A percentile compares a stretch with the other conserved stretches of the same genome.
Evolutionary conservation across 768 basidiomycete species (phyloP).

Genomic region (Krasilnikovozyma curviuscula): DNA sequence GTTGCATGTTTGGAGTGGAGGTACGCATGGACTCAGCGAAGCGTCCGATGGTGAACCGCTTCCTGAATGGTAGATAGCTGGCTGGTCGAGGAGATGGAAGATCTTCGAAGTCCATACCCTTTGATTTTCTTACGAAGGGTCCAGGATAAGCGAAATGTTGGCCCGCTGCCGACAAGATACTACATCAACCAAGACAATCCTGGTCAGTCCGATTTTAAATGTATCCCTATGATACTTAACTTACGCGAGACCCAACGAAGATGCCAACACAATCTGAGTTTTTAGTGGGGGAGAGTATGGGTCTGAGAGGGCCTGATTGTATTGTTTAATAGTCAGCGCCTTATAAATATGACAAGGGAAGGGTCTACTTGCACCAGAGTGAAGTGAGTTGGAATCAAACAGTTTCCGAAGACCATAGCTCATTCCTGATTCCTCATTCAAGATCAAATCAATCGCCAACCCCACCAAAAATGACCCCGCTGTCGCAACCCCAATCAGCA

Average conservation of each 20-base stretch:
- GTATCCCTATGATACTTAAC: neutral
- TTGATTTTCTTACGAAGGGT: too few relatives aligned
- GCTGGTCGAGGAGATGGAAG: too few relatives aligned
- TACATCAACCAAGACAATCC: neutral
- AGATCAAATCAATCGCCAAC: slow-evolving; percentile 1
- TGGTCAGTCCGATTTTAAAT: neutral
- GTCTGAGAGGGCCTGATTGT: neutral
- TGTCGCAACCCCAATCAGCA: neutral
- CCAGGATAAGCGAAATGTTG: slow-evolving; percentile 2
- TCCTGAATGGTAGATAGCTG: too few relatives aligned
- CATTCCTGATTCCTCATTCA: neutral
- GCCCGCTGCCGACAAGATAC: neutral
- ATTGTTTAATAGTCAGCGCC: neutral
- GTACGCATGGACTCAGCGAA: too few relatives aligned
- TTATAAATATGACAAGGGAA: neutral
- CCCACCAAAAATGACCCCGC: neutral
- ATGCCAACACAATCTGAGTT: neutral
- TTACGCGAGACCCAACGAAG: neutral
- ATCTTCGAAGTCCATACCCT: too few relatives aligned
- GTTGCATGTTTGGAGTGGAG: too few relatives aligned
- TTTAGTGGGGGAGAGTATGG: neutral
- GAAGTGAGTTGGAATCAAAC: neutral
- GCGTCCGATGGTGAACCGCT: too few relatives aligned
- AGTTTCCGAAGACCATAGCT: slow-evolving; percentile 1
- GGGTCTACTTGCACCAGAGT: neutral